Evolutionary conservation across 2,329 filamentous ascomycete genomes (phyloP), one percentile per base, ranked within the genome.

Genomic region (Pestalotiopsis sp.): DNA sequence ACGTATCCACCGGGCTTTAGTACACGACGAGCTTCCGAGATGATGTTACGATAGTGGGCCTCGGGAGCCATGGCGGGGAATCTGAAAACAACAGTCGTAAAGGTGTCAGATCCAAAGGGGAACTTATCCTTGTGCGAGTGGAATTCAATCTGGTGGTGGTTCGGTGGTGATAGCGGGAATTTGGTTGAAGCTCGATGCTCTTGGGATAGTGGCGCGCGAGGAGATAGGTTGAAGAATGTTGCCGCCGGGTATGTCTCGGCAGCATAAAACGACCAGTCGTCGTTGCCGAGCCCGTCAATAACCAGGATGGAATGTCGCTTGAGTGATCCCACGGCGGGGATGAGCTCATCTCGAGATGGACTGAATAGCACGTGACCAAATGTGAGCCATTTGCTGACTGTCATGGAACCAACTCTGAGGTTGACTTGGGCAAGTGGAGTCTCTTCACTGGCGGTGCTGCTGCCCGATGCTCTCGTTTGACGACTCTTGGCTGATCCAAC

Each of bases 191-290:
- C 79, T 59, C 79, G 81, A 39, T 82, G 76, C 14, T 86, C 84
- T n/a, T 80, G 74, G 0, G 83, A 82, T n/a, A 85, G 74, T 55
- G 85, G 85, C 52, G 86, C 83, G 36, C 87, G 82, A 7, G 89
- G 89, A 0, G 89, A 91, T 27, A 95, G 84, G 76, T 95, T 94
- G 82, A 93, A 95, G 71, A 96, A 91, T 2, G 89, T 91, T 0
- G 91, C 91, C 0, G 85, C 85, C 0, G 92, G 91, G 72, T 95
- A 95, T 1, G 92, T 94, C 76, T 95, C 89, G 6, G 93, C 92
- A 23, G 92, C 92, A 73, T 94, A 95, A 78, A 93, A 95, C 0
- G 93, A 95, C 93, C 93, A 96, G 76, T 96, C 93, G 72, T 92
- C 90, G 75, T 94, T 95, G n/a, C 93, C 93, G 38, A 96, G 89